Conservation (phyloP, 2,329 filamentous ascomycete species). For the Nigrospora oryzae region DNA sequence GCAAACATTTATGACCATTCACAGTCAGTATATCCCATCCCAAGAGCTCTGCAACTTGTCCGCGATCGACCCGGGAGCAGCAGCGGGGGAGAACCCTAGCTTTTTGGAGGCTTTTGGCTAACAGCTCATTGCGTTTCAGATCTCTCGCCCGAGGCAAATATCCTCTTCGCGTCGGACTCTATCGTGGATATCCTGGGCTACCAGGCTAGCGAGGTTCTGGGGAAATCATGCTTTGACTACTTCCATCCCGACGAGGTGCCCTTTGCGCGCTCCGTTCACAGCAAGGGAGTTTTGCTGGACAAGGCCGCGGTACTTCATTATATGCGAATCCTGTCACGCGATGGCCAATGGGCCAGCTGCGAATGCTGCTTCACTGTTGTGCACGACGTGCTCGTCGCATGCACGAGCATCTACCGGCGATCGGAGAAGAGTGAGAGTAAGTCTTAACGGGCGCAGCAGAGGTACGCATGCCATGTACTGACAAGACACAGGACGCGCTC, state of each 20-base stretch:
- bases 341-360: slow-evolving; percentile 68
- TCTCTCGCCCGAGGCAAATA: slow-evolving; percentile 64
- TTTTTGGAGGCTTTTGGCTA: too few species aligned
- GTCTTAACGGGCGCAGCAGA: slow-evolving; percentile 22
- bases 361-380: slow-evolving; percentile 88
- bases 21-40: slow-evolving; percentile 49
- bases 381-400: slow-evolving; percentile 79
- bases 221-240: slow-evolving; percentile 74
- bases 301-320: slow-evolving; percentile 81
- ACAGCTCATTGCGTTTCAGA: slow-evolving; percentile 35
- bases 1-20: slow-evolving; percentile 86
- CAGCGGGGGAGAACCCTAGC: too few species aligned
- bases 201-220: slow-evolving; percentile 64
- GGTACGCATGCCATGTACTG: slow-evolving; percentile 3
- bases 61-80: not conserved
- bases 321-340: slow-evolving; percentile 59
- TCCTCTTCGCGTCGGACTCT: slow-evolving; percentile 78
- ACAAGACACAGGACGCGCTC: slow-evolving; percentile 53
- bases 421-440: slow-evolving; percentile 66
- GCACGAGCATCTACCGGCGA: slow-evolving; percentile 67
- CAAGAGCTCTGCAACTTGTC: not conserved
- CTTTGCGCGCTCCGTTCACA: slow-evolving; percentile 64
- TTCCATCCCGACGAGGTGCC: slow-evolving; percentile 78
- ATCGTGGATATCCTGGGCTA: slow-evolving; percentile 68
- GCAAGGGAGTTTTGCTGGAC: slow-evolving; percentile 65